These are phyloP conservation scores for Chlorella vulgaris DNA, from an alignment of 139 green algal species.

Conservation along the genomic window DNA sequence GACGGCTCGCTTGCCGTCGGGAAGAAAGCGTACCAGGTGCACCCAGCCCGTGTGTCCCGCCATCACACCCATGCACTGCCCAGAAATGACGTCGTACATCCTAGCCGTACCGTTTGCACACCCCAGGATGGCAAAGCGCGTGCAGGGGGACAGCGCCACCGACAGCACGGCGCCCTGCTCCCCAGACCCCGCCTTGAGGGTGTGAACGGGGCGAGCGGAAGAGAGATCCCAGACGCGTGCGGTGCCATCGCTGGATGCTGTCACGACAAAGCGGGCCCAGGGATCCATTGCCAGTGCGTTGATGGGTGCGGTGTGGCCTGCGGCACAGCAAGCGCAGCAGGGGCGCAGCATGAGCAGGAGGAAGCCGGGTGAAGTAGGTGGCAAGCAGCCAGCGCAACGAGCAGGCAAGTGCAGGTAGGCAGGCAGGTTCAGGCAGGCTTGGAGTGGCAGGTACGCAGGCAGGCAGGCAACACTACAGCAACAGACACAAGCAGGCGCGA, in stretches of 20 bases:
- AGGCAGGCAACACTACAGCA: too few relatives aligned
- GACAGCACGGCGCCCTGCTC: slow-evolving; percentile 34
- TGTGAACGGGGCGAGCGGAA: slow-evolving; percentile 27
- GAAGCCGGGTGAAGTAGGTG: neutral
- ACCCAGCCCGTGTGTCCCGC: slow-evolving; percentile 75
- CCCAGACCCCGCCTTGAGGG: neutral
- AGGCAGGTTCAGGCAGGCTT: too few relatives aligned
- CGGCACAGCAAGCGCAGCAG: neutral
- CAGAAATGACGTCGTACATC: slow-evolving; percentile 66
- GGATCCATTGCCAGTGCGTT: slow-evolving; percentile 61
- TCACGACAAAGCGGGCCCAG: slow-evolving; percentile 69
- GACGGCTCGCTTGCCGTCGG: slow-evolving; percentile 29
- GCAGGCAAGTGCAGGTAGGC: too few relatives aligned
- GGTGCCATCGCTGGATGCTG: slow-evolving; percentile 59
- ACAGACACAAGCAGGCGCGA: too few relatives aligned
- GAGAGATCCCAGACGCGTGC: slow-evolving; percentile 70
- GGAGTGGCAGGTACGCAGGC: too few relatives aligned
- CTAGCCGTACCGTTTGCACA: slow-evolving; percentile 57
- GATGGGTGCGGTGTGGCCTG: slow-evolving; percentile 52
- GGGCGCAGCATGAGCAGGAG: neutral
- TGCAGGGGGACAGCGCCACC: slow-evolving; percentile 56
- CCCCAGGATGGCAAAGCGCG: slow-evolving; percentile 46
- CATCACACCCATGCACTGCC: slow-evolving; percentile 55
- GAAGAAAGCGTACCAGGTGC: slow-evolving; percentile 40
- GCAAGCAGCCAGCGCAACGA: neutral